Conservation (phyloP, 1,284 basidiomycete genomes). For the Phlebopus sp. region DNA sequence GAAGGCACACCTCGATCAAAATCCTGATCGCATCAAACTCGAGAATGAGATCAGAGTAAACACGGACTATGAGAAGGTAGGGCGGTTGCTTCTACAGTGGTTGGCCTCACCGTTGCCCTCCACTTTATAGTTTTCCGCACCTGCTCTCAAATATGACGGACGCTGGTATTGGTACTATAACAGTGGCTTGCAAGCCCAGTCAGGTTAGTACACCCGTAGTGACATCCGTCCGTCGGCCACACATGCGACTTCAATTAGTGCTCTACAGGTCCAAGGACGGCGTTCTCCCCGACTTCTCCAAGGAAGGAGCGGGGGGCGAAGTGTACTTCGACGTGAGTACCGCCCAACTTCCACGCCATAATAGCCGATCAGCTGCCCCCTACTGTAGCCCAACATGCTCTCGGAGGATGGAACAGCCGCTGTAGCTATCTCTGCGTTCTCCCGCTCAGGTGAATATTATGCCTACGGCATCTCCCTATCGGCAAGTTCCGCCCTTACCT, state of each 20-base stretch:
- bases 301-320: constrained; percentile 50
- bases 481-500: constrained; percentile 34
- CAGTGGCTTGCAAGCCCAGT: constrained; percentile 66
- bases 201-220: constrained; percentile 38
- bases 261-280: constrained; percentile 63
- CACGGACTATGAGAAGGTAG: constrained; percentile 70
- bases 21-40: constrained; percentile 53
- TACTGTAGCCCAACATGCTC: constrained; percentile 62
- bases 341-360: background rate
- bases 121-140: constrained; percentile 53
- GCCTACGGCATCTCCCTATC: constrained; percentile 78
- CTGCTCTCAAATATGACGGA: constrained; percentile 58
- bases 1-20: constrained; percentile 57
- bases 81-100: constrained; percentile 4
- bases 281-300: constrained; percentile 50
- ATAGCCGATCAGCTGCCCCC: constrained; percentile 1
- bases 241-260: constrained; percentile 35
- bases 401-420: constrained; percentile 73
- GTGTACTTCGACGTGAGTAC: constrained; percentile 72
- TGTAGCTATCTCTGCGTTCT: constrained; percentile 57
- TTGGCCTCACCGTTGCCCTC: constrained; percentile 5
- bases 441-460: constrained; percentile 65
- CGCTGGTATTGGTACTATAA: constrained; percentile 81
- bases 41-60: constrained; percentile 60
- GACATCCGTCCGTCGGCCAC: background rate